A percentile compares a stretch with the other conserved stretches of the same genome.
These are phyloP conservation scores for Axilococcus clingmanii DNA, from an alignment of 139 green algal genomes.

Conservation along the genomic window DNA sequence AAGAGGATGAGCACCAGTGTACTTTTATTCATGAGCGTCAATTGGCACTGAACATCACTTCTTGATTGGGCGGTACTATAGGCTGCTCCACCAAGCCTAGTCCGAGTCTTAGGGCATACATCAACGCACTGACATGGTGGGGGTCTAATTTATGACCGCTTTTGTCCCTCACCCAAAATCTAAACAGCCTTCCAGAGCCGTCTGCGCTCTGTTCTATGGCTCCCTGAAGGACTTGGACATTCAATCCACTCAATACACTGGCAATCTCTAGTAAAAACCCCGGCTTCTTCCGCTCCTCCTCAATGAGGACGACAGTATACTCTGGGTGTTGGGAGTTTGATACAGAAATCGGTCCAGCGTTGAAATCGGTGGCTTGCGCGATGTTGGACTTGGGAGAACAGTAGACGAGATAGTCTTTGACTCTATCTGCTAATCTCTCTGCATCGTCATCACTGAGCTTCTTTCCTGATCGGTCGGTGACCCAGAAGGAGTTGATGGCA, in stretches of 20 bases:
- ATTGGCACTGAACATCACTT: too few species aligned
- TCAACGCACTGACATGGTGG: constrained; percentile 8
- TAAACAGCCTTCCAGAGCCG: constrained; percentile 19
- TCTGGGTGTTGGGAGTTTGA: constrained; percentile 34
- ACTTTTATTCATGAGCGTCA: too few species aligned
- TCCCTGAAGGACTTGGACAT: constrained; percentile 32
- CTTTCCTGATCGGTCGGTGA: constrained; percentile 20
- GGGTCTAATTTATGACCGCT: constrained; percentile 33
- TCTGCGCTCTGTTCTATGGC: constrained; percentile 30
- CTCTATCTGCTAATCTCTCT: constrained; percentile 31
- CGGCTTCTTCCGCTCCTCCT: constrained; percentile 6
- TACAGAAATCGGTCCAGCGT: constrained; percentile 18
- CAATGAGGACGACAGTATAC: constrained; percentile 33
- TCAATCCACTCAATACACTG: constrained; percentile 39
- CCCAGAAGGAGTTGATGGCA: constrained; percentile 43
- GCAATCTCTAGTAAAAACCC: constrained; percentile 44
- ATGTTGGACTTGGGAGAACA: constrained; percentile 26
- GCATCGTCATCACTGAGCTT: constrained; percentile 32
- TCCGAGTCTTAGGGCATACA: constrained; percentile 31
- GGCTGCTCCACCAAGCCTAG: too few species aligned
- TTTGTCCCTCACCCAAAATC: constrained; percentile 32
- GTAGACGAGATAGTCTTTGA: constrained; percentile 45
- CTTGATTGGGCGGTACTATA: too few species aligned
- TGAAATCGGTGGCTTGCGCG: constrained; percentile 16
- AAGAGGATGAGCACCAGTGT: background rate